Percentiles rank a stretch among this genome's conserved stretches.
These are phyloP conservation scores for Corinectria fuckeliana DNA, from an alignment of 2,329 filamentous ascomycete genomes.

Conservation along the genomic window DNA sequence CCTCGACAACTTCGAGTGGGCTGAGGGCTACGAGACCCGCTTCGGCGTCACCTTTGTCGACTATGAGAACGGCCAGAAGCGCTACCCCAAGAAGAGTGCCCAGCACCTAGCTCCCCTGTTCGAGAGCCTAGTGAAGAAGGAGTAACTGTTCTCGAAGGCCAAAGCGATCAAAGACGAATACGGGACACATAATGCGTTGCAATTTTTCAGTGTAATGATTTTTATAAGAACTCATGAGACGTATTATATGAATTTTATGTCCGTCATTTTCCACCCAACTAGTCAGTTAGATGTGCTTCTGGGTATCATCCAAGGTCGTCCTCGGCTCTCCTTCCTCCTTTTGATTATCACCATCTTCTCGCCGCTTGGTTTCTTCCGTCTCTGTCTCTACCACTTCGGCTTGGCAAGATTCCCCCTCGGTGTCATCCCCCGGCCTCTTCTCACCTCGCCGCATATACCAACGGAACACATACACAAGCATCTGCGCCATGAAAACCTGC, in stretches of 20 bases:
- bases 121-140: constrained; percentile 71
- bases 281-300: background rate
- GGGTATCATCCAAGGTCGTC: background rate
- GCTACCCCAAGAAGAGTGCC: constrained; percentile 85
- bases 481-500: constrained; percentile 56
- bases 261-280: background rate
- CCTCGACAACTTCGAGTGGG: constrained; percentile 92
- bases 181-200: background rate
- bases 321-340: background rate
- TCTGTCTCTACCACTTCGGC: background rate
- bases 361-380: background rate
- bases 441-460: constrained; percentile 47
- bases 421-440: constrained; percentile 34
- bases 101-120: constrained; percentile 74
- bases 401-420: constrained; percentile 14
- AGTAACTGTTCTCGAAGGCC: constrained; percentile 37
- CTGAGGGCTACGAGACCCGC: constrained; percentile 87
- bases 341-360: background rate
- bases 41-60: constrained; percentile 88
- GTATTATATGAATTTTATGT: background rate
- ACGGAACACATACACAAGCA: constrained; percentile 54
- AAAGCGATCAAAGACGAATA: background rate
- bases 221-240: background rate
- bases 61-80: constrained; percentile 79
- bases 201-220: background rate